Evolutionary conservation across 352 stramenopile species (phyloP), one percentile per base, ranked within the genome.

Genomic region (Phytophthora pluvialis): DNA sequence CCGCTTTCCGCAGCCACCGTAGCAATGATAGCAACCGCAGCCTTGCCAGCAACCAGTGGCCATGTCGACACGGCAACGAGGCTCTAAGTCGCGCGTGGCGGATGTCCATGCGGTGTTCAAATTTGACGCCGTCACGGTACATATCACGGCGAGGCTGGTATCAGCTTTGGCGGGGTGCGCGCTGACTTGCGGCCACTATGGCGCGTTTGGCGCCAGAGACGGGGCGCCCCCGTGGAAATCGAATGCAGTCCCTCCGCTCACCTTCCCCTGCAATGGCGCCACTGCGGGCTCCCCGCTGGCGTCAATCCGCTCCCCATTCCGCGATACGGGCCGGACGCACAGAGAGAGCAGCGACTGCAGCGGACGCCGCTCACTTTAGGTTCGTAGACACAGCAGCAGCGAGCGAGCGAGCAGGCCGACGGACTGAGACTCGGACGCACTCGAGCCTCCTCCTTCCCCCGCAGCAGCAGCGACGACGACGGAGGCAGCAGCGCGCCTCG

Each of bases 231-330:
- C 64, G 62, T 70, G 53, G 50, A 56, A 67, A 60, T 60, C 31
- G 59, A 70, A 60, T 55, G 53, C 53, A 63, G 54, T 69, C 59
- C 65, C 65, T 69, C 52, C 59, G 39, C 45, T 60, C 49, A 68
- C 65, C 65, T 74, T 72, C 59, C 62, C 67, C 67, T 72, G 67
- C 62, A 66, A 68, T 76, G 63, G 63, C 68, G 68, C 68, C 68
- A 76, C 63, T 70, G 51, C 55, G 35, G 46, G 44, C 55, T 73
- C 68, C 68, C 57, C 40, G 42, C 51, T 60, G 39, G 58, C 59
- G 52, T 65, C 68, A 73, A 77, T 72, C 61, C 50, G 39, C 54
- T 68, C 53, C 45, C 56, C 70, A 77, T 77, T 77, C 50, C 51
- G 55, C 69, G 64, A 76, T 76, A 55, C 43, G 45, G 16, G 18